These are phyloP conservation scores for Rhizopus arrhizus DNA, from an alignment of 371 early-diverging fungal genomes.

Conservation along the genomic window DNA sequence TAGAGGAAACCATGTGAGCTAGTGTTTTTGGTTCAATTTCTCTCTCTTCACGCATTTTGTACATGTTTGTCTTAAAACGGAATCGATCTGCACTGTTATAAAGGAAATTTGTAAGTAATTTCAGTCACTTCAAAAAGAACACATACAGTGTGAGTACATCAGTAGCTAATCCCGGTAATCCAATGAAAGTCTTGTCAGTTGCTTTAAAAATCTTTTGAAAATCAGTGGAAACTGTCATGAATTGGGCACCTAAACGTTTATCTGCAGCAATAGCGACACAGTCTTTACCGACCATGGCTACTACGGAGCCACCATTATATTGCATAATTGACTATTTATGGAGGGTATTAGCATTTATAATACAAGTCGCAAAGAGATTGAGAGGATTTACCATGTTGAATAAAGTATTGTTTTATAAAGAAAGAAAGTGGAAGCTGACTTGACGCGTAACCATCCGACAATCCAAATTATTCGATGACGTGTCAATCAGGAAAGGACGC, in stretches of 20 bases:
- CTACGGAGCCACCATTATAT: constrained; percentile 95
- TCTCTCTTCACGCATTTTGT: constrained; percentile 95
- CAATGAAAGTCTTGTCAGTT: constrained; percentile 86
- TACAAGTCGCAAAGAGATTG: background rate
- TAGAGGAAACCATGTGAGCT: constrained; percentile 94
- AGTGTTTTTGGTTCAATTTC: constrained; percentile 96
- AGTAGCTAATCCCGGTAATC: constrained; percentile 96
- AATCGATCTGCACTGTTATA: constrained; percentile 81
- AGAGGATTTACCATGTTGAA: constrained; percentile 3
- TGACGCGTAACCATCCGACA: constrained; percentile 2
- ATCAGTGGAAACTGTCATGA: constrained; percentile 91
- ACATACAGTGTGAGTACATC: constrained; percentile 95
- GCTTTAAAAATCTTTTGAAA: constrained; percentile 94
- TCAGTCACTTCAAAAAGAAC: background rate
- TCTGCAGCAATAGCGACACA: constrained; percentile 99
- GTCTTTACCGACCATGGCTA: constrained; percentile 98
- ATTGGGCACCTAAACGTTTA: constrained; percentile 89
- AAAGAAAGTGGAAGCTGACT: background rate
- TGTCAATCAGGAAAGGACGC: background rate
- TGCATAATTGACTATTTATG: constrained; percentile 72
- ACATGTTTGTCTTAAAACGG: constrained; percentile 96
- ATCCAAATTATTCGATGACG: background rate
- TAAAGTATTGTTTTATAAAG: background rate
- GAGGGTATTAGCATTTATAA: background rate
- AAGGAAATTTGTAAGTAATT: background rate